Evolutionary conservation across 106 monocot species (phyloP), one percentile per base, ranked within the genome.

Genomic region (Vanilla planifolia): DNA sequence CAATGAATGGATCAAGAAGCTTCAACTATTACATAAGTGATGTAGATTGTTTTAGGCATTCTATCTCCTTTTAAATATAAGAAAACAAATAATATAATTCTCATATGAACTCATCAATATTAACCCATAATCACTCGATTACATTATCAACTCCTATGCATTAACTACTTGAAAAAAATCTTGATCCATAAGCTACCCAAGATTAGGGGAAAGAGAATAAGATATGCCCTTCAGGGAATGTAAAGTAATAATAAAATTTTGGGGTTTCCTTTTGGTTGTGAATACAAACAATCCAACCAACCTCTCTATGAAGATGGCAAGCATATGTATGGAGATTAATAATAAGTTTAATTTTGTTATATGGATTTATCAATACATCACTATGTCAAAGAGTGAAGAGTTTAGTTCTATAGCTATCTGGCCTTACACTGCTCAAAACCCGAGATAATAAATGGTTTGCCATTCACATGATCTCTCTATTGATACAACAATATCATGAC

Each of bases 1-100:
- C 79, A 74, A 93, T 39, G 67, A 85, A 93, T 3, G 93, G 88
- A 66, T 93, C 82, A 62, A 93, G 89, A 43, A 93, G 76, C 43
- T 60, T 62, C 93, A 88, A 93, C 29, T 64, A 59, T 15, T 67
- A 13, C 36, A 77, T 33, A 57, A 69, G 35, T 44, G 85, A 59
- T 11, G 80, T 29, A 10, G 56, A 60, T 8, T 36, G 52, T 35
- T 63, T 29, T 20, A 37, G n/a, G 25, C 58, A 34, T 8, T 61
- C 41, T 24, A 73, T 59, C 14, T 64, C 75, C 23, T 74, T 67
- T 23, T 86, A 65, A 29, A 81, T 39, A 41, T 64, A 75, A 7
- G 28, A 47, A 56, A 93, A 8, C 23, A 62, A 69, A 52, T 77
- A 56, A 33, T 45, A 21, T 35, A 93, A 61, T 10, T 93, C 89